These are phyloP conservation scores for Fusarium poae DNA, from an alignment of 2,329 filamentous ascomycete species.

Conservation along the genomic window DNA sequence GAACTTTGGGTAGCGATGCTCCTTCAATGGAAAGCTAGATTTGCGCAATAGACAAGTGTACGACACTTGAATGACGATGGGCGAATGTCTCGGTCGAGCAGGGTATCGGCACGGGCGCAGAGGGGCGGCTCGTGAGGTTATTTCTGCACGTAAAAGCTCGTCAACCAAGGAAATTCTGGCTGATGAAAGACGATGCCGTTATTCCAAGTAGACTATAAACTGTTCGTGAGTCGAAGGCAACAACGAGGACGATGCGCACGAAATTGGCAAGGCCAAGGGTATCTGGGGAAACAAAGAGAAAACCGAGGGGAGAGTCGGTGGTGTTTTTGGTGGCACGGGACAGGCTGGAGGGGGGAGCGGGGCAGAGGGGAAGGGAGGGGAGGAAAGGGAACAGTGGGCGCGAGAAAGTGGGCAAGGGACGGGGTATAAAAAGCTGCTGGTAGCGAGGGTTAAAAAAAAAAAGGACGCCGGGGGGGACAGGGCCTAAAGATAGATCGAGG, in stretches of 20 bases:
- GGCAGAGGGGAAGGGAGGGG: constrained; percentile 24
- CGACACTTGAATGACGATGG: constrained; percentile 38
- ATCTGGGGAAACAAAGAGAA: constrained; percentile 53
- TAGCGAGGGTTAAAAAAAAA: constrained; percentile 42
- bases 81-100: constrained; percentile 47
- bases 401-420: constrained; percentile 48
- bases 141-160: constrained; percentile 33
- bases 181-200: constrained; percentile 24
- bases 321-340: constrained; percentile 51
- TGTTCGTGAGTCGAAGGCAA: constrained; percentile 45
- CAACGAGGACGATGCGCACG: constrained; percentile 41
- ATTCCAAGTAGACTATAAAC: constrained; percentile 40
- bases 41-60: constrained; percentile 42
- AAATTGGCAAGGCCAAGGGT: constrained; percentile 49
- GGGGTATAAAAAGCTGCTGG: constrained; percentile 50
- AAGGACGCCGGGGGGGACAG: constrained; percentile 39
- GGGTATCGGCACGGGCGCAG: constrained; percentile 44
- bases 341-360: constrained; percentile 48
- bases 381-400: constrained; percentile 47
- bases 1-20: constrained; percentile 14
- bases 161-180: constrained; percentile 24
- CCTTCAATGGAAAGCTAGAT: constrained; percentile 31
- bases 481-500: constrained; percentile 47
- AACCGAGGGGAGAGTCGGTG: constrained; percentile 49
- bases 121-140: constrained; percentile 42